Base-by-base conservation (phyloP, 176 grass and related monocot species). In the Thalia dealbata region DNA sequence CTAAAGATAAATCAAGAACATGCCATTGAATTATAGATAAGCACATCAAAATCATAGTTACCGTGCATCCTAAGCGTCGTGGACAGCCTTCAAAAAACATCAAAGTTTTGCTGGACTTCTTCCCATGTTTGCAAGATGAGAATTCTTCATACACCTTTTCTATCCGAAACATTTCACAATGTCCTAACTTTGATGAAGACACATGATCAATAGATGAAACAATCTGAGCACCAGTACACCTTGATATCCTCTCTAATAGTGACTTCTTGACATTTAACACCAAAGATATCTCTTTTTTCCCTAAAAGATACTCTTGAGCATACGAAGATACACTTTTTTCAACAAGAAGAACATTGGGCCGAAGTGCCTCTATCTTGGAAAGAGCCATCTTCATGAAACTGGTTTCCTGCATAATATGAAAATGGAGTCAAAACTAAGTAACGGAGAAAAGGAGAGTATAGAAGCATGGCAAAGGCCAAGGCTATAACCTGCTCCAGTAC, bases 71-170 rank as follows among this genome's bases (percentile, higher is more conserved):
- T 79, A 92, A 81, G 23, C 80, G 86, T 41, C 79, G 79, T 76
- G 88, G 76, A 60, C 92, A 96, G 72, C 86, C 92, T 80, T 96
- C 89, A 78, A 96, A 96, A 78, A 90, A 92, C 92, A 96, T 96
- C 80, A 96, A 77, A 45, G 86, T 92, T 79, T 96, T 96, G 45
- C 42, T 68, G 62, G 83, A 66, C 70, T 88, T 99, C 78, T 84
- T 99, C 50, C 38, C 52, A 82, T 83, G 64, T 67, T 75, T 82
- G 50, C 64, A 61, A 54, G 78, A 42, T 72, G 79, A 69, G 55
- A 24, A 81, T 78, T 90, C 81, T 32, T 76, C 71, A 78, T 72
- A 72, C 15, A 96, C 80, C 78, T 96, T 96, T 70, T 96, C 84
- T 70, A 87, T 75, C 73, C 84, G 84, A 81, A 96, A 96, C 67